A percentile compares a stretch with the other conserved stretches of the same genome.
Evolutionary conservation across 2,329 filamentous ascomycete genomes (phyloP).

Genomic region (Beauveria sp.): DNA sequence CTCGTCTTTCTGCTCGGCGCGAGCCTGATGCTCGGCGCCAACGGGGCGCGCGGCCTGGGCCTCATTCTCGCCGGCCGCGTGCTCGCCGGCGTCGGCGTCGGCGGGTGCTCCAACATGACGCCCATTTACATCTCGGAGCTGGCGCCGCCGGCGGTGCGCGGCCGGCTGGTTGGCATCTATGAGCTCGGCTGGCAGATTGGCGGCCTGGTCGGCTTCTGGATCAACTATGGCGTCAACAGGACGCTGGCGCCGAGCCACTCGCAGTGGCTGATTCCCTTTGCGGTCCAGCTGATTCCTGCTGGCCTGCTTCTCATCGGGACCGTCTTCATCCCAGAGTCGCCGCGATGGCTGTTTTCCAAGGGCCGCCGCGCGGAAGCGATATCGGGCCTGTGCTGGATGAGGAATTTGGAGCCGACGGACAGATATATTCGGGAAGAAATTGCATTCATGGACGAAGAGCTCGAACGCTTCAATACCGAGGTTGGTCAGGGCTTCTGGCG

Average conservation of each 20-base stretch:
- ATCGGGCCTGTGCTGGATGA: conserved; percentile 55
- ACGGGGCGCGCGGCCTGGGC: conserved; percentile 53
- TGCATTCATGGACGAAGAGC: conserved; percentile 59
- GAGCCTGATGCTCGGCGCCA: conserved; percentile 64
- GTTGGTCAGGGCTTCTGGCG: conserved; percentile 70
- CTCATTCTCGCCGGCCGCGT: conserved; percentile 55
- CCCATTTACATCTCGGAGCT: conserved; percentile 56
- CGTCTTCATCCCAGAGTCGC: conserved; percentile 57
- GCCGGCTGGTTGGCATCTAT: conserved; percentile 58
- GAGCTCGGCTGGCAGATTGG: conserved; percentile 60
- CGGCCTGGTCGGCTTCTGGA: conserved; percentile 57
- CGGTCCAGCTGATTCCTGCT: conserved; percentile 59
- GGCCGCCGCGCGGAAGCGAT: conserved; percentile 52
- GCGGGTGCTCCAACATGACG: conserved; percentile 55
- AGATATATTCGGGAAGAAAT: conserved; percentile 69
- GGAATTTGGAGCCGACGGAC: conserved; percentile 47
- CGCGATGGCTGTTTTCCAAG: conserved; percentile 61
- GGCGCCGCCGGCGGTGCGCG: conserved; percentile 55
- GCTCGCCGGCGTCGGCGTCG: conserved; percentile 56
- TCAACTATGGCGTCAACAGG: conserved; percentile 55
- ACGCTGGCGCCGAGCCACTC: conserved; percentile 37
- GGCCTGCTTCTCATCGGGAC: conserved; percentile 53
- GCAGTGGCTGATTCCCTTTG: conserved; percentile 60
- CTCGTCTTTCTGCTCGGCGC: conserved; percentile 62
- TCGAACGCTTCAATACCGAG: conserved; percentile 54